These are phyloP conservation scores for Aspergillus wentii DNA, from an alignment of 495 filamentous ascomycete species.

Conservation along the genomic window DNA sequence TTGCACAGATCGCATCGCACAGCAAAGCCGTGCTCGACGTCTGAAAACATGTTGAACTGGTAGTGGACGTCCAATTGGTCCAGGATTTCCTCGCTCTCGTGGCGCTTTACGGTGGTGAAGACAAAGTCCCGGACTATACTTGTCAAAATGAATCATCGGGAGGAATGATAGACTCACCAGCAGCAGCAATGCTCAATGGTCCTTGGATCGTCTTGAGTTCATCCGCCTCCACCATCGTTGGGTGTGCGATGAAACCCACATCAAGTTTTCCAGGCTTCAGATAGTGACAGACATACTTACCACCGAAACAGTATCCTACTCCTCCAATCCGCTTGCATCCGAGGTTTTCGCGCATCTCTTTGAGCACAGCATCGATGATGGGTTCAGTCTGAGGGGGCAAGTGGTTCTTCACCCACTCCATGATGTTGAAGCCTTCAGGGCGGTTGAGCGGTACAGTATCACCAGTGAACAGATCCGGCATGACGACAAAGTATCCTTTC, in stretches of 20 bases:
- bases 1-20: constrained; percentile 56
- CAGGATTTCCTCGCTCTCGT: constrained; percentile 49
- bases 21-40: constrained; percentile 70
- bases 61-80: constrained; percentile 54
- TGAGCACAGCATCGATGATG: constrained; percentile 50
- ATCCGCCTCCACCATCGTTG: constrained; percentile 62
- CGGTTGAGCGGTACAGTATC: constrained; percentile 27
- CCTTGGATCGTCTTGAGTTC: constrained; percentile 63
- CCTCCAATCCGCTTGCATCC: constrained; percentile 60
- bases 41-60: constrained; percentile 69
- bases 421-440: too few relatives aligned
- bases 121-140: constrained; percentile 69
- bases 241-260: constrained; percentile 67
- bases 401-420: too few relatives aligned
- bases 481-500: constrained; percentile 68
- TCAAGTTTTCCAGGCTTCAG: constrained; percentile 37
- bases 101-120: constrained; percentile 64
- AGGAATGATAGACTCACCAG: too few relatives aligned
- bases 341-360: constrained; percentile 44
- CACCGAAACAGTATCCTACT: constrained; percentile 79
- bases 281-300: constrained; percentile 47
- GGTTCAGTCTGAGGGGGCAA: constrained; percentile 52
- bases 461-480: constrained; percentile 50
- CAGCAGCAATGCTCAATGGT: constrained; percentile 67
- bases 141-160: too few relatives aligned